These are phyloP conservation scores for Bruguiera sexangula DNA, from an alignment of 345 rosid genomes.

Conservation along the genomic window DNA sequence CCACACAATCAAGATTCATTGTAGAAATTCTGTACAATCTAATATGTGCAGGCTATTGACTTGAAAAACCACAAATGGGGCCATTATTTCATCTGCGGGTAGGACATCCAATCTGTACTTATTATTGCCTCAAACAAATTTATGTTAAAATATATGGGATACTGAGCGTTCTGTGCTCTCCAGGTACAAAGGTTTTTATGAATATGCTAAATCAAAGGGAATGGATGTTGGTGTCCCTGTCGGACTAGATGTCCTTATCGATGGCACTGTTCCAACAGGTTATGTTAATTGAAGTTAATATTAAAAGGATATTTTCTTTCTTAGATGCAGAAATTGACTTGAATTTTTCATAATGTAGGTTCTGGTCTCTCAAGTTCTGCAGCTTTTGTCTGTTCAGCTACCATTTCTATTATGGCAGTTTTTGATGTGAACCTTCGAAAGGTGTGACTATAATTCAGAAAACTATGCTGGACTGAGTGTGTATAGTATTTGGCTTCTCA, in stretches of 20 bases:
- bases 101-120: constrained; percentile 1
- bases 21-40: not conserved
- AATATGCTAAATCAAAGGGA: constrained; percentile 69
- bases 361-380: constrained; percentile 96
- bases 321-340: not conserved
- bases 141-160: not conserved
- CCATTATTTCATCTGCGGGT: constrained; percentile 94
- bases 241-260: constrained; percentile 85
- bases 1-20: not conserved
- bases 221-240: constrained; percentile 59
- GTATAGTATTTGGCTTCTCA: not conserved
- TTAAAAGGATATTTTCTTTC: not conserved
- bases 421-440: constrained; percentile 61
- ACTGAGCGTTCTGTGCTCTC: constrained; percentile 4
- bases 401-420: constrained; percentile 92
- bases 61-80: constrained; percentile 93
- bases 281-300: not conserved
- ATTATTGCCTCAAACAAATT: not conserved
- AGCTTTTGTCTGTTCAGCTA: constrained; percentile 91
- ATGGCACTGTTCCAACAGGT: constrained; percentile 98
- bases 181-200: constrained; percentile 88
- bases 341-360: constrained; percentile 41
- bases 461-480: not conserved
- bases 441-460: constrained; percentile 37
- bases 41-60: constrained; percentile 65